Conservation (phyloP, 805 yeast species). For the Kazachstania psychrophila region DNA sequence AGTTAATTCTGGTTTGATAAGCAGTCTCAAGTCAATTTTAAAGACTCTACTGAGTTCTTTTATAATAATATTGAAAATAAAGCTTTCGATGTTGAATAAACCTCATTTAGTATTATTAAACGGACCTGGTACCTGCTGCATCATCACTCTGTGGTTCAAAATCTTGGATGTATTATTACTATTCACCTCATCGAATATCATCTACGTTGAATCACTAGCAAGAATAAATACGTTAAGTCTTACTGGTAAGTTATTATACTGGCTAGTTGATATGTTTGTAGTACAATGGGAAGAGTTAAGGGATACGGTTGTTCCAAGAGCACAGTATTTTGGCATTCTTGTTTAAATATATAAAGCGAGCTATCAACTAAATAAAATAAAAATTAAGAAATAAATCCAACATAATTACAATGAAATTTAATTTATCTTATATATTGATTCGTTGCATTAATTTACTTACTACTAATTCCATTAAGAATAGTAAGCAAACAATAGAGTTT, state of each 20-base stretch:
- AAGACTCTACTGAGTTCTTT: slow-evolving; percentile 25
- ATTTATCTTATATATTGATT: not conserved
- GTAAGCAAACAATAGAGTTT: not conserved
- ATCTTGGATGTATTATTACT: slow-evolving; percentile 15
- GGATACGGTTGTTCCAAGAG: slow-evolving; percentile 38
- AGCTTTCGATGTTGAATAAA: slow-evolving; percentile 11
- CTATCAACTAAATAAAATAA: too few species aligned
- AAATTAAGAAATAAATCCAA: too few species aligned
- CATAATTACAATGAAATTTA: not conserved
- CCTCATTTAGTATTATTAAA: slow-evolving; percentile 31
- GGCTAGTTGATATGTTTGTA: slow-evolving; percentile 64
- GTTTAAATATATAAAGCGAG: slow-evolving; percentile 34
- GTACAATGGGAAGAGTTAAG: slow-evolving; percentile 81
- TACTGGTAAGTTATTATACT: slow-evolving; percentile 63
- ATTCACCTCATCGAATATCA: slow-evolving; percentile 51
- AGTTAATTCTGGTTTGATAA: slow-evolving; percentile 31
- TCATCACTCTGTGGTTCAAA: slow-evolving; percentile 24
- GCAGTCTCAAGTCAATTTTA: slow-evolving; percentile 29
- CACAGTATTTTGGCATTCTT: slow-evolving; percentile 71
- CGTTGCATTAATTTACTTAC: not conserved
- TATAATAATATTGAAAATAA: slow-evolving; percentile 11
- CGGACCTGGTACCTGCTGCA: slow-evolving; percentile 33
- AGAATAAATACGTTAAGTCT: slow-evolving; percentile 47
- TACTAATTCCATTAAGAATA: not conserved
- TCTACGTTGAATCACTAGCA: slow-evolving; percentile 37